Percentiles rank a stretch among this genome's conserved stretches.
Conservation (phyloP, 441 rosid species). For the Populus hybrid region DNA sequence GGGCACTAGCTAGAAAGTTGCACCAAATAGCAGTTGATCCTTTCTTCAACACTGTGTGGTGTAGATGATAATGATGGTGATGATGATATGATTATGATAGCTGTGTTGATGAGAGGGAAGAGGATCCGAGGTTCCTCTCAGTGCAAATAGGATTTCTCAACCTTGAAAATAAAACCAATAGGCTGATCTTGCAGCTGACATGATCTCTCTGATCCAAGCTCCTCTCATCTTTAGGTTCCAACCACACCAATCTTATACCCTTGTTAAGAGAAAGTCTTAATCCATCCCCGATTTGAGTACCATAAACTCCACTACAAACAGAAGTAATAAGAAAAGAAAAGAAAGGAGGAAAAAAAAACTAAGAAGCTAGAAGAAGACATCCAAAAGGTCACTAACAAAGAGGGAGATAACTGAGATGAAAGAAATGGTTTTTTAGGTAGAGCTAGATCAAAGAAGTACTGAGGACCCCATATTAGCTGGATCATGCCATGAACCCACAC, state of each 20-base stretch:
- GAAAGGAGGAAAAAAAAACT: not conserved
- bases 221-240: slow-evolving; percentile 37
- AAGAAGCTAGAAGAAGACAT: slow-evolving; percentile 10
- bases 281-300: slow-evolving; percentile 13
- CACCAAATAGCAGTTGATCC: slow-evolving; percentile 24
- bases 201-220: slow-evolving; percentile 76
- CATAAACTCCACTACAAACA: slow-evolving; percentile 24
- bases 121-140: slow-evolving; percentile 86
- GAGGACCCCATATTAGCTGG: slow-evolving; percentile 54
- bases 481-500: slow-evolving; percentile 50
- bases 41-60: slow-evolving; percentile 19
- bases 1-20: slow-evolving; percentile 28
- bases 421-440: slow-evolving; percentile 7
- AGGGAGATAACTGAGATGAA: slow-evolving; percentile 36
- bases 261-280: not conserved
- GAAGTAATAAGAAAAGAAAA: slow-evolving; percentile 10
- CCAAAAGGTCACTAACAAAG: slow-evolving; percentile 24
- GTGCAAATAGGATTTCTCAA: slow-evolving; percentile 44
- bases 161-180: slow-evolving; percentile 38
- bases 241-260: slow-evolving; percentile 1
- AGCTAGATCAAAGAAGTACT: slow-evolving; percentile 57
- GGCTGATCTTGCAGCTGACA: slow-evolving; percentile 72
- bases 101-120: slow-evolving; percentile 34
- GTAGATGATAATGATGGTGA: slow-evolving; percentile 17
- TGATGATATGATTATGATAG: slow-evolving; percentile 1